A percentile compares a stretch with the other conserved stretches of the same genome.
Evolutionary conservation across 1,284 basidiomycete genomes (phyloP).

Genomic region (Ustilago sp.): DNA sequence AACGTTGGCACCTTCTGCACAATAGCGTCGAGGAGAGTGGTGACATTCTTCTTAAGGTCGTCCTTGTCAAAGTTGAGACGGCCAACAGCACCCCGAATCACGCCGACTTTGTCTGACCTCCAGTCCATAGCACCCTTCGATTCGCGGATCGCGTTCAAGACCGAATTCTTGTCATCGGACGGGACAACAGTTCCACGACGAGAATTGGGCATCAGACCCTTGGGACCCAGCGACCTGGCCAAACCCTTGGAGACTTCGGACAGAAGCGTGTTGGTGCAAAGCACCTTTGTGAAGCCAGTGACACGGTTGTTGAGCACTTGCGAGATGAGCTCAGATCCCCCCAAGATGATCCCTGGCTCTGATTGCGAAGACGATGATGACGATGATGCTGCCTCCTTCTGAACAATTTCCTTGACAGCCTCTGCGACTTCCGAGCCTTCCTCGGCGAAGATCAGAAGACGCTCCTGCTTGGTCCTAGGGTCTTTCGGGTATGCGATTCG

Average conservation of each 20-base stretch:
- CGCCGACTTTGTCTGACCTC: conserved; percentile 88
- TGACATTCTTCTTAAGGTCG: conserved; percentile 83
- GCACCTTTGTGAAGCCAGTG: conserved; percentile 76
- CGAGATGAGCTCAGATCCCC: conserved; percentile 63
- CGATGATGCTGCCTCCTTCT: conserved; percentile 36
- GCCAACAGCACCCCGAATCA: conserved; percentile 79
- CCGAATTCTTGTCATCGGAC: conserved; percentile 78
- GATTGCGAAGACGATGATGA: conserved; percentile 16
- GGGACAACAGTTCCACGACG: conserved; percentile 90
- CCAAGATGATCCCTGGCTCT: conserved; percentile 53
- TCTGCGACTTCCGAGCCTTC: conserved; percentile 59
- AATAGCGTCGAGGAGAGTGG: conserved; percentile 81
- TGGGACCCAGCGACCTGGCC: conserved; percentile 89
- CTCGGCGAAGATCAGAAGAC: conserved; percentile 66
- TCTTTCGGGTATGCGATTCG: conserved; percentile 62
- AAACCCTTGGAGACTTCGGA: conserved; percentile 77
- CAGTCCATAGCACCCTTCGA: conserved; percentile 88
- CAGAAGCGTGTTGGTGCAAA: conserved; percentile 85
- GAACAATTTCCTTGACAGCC: conserved; percentile 49
- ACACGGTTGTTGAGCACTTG: conserved; percentile 61
- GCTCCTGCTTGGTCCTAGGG: conserved; percentile 63
- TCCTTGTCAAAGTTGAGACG: conserved; percentile 75
- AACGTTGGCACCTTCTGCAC: conserved; percentile 58
- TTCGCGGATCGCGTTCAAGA: conserved; percentile 76
- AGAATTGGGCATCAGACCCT: conserved; percentile 93